phyloP scores from a whole-genome alignment of 345 rosid species.

The Populus euphratica region DNA sequence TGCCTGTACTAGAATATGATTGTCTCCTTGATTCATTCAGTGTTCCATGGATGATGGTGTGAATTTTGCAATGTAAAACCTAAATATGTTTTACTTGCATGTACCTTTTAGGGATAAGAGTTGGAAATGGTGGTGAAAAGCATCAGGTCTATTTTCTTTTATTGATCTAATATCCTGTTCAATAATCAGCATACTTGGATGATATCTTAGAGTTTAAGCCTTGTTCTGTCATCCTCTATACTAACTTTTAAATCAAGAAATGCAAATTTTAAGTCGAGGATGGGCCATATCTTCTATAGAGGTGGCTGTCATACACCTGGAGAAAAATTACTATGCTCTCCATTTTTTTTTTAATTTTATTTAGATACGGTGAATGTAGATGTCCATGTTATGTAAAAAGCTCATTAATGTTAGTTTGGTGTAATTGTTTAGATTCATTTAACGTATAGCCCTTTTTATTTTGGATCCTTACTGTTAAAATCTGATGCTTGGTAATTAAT shows the following conservation, averaged over 20 bases:
- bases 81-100: not conserved
- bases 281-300: not conserved
- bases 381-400: not conserved
- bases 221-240: not conserved
- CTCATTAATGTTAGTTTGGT: not conserved
- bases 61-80: not conserved
- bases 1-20: not conserved
- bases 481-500: not conserved
- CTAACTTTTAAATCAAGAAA: not conserved
- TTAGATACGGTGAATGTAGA: no score
- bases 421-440: not conserved
- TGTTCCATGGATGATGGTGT: not conserved
- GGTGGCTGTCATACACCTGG: not conserved
- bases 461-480: not conserved
- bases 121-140: no score
- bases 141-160: no score
- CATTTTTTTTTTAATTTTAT: no score
- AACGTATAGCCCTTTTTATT: not conserved
- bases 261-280: not conserved
- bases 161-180: no score
- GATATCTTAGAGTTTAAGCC: not conserved
- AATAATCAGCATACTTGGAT: no score
- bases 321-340: not conserved
- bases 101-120: not conserved
- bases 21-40: not conserved